A percentile compares a stretch with the other conserved stretches of the same genome.
Evolutionary conservation across 2,329 filamentous ascomycete genomes (phyloP).

Genomic region (Dothiorella sarmentorum): DNA sequence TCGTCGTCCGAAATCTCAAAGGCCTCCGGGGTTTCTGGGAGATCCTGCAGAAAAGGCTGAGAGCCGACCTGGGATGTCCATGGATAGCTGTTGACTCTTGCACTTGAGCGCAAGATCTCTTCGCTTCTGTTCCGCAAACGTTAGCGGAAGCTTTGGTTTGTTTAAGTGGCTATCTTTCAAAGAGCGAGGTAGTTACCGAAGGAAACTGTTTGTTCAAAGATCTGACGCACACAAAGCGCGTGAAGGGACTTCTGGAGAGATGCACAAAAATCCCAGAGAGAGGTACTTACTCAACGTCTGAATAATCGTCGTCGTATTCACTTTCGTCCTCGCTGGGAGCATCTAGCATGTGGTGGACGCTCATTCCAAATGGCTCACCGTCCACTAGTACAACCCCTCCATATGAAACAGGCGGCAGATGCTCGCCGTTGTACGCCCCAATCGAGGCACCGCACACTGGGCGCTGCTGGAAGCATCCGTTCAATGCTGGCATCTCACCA

Average conservation of each 20-base stretch:
- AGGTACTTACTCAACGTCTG: slow-evolving; percentile 15
- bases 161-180: background rate
- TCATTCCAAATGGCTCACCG: slow-evolving; percentile 84
- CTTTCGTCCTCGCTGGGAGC: slow-evolving; percentile 54
- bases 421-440: slow-evolving; percentile 81
- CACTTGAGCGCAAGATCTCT: slow-evolving; percentile 43
- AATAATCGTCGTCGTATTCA: slow-evolving; percentile 31
- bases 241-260: background rate
- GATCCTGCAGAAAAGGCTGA: slow-evolving; percentile 32
- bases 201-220: background rate
- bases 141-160: background rate
- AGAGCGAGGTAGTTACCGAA: slow-evolving; percentile 8
- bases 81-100: slow-evolving; percentile 30
- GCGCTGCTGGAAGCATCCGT: slow-evolving; percentile 72
- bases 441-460: slow-evolving; percentile 89
- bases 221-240: background rate
- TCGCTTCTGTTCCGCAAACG: background rate
- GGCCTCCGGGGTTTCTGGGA: slow-evolving; percentile 29
- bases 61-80: slow-evolving; percentile 38
- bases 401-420: slow-evolving; percentile 86
- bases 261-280: background rate
- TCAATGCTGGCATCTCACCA: slow-evolving; percentile 49
- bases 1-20: slow-evolving; percentile 56
- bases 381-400: slow-evolving; percentile 85
- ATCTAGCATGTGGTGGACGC: slow-evolving; percentile 94